These are phyloP conservation scores for Penicillium rolfsii DNA, from an alignment of 2,329 filamentous ascomycete species.

Conservation along the genomic window DNA sequence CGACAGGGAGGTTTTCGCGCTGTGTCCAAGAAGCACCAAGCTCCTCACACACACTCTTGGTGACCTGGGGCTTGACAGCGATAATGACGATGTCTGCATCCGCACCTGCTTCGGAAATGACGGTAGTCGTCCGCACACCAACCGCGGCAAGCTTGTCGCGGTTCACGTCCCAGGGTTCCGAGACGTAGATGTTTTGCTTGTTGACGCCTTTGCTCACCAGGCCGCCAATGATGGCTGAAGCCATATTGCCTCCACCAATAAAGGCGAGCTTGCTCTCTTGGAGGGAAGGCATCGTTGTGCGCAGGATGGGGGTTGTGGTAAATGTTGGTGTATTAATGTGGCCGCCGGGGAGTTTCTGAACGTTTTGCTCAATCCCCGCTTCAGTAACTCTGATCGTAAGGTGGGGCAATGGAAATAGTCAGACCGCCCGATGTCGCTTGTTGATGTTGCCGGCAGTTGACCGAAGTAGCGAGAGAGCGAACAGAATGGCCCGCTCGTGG, in stretches of 20 bases:
- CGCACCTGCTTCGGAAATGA: constrained; percentile 33
- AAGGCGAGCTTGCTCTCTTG: constrained; percentile 42
- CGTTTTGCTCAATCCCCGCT: constrained; percentile 14
- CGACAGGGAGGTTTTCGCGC: constrained; percentile 32
- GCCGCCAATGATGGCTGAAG: constrained; percentile 41
- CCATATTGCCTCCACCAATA: constrained; percentile 44
- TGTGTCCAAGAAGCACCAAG: constrained; percentile 33
- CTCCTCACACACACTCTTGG: constrained; percentile 39
- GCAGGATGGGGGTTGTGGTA: background rate
- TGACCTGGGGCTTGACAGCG: constrained; percentile 41
- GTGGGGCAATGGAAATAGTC: constrained; percentile 16
- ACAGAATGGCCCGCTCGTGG: background rate
- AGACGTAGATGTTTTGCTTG: constrained; percentile 39
- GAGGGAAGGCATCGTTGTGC: constrained; percentile 31
- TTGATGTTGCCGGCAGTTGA: background rate
- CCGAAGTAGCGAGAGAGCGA: background rate
- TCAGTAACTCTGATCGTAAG: constrained; percentile 7
- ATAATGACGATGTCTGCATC: constrained; percentile 39
- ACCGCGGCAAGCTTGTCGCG: constrained; percentile 38
- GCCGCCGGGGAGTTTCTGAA: constrained; percentile 6
- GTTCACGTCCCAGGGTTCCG: constrained; percentile 43
- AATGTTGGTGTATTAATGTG: background rate
- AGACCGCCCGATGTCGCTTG: constrained; percentile 11
- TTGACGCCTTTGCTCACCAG: constrained; percentile 35
- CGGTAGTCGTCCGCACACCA: constrained; percentile 38